Percentiles rank a stretch among this genome's conserved stretches.
These are phyloP conservation scores for Saccharomycopsis guyanensis DNA, from an alignment of 805 yeast species.

Conservation along the genomic window DNA sequence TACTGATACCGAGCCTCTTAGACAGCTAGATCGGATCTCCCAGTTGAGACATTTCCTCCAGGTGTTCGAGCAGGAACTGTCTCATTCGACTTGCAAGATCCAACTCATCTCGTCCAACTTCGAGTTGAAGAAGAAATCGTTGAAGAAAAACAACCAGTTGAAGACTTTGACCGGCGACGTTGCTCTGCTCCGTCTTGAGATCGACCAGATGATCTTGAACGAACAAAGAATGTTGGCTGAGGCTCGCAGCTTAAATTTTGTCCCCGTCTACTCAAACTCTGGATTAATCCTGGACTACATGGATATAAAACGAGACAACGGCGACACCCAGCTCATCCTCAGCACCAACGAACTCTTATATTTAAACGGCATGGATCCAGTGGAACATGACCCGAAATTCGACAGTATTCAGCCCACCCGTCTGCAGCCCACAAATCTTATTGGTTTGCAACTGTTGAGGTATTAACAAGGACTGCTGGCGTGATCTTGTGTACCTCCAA, in stretches of 20 bases:
- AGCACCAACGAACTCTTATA: constrained; percentile 1
- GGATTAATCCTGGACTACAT: too few relatives aligned
- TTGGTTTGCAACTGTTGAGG: too few relatives aligned
- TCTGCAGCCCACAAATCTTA: too few relatives aligned
- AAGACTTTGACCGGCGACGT: constrained; percentile 18
- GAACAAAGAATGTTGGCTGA: constrained; percentile 10
- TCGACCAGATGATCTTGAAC: constrained; percentile 16
- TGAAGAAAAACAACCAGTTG: constrained; percentile 18
- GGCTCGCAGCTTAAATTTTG: background rate
- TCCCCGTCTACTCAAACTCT: too few relatives aligned
- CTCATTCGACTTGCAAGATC: constrained; percentile 12
- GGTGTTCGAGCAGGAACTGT: constrained; percentile 9
- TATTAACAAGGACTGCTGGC: too few relatives aligned
- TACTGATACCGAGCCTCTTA: background rate
- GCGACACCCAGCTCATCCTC: background rate
- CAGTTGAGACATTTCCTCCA: constrained; percentile 9
- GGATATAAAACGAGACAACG: too few relatives aligned
- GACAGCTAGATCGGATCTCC: background rate
- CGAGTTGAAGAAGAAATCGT: constrained; percentile 19
- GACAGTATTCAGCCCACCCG: too few relatives aligned
- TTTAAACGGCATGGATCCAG: background rate
- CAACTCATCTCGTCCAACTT: constrained; percentile 20
- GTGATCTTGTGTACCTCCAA: too few relatives aligned
- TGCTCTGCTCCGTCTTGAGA: constrained; percentile 7
- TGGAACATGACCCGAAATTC: too few relatives aligned